Conservation (phyloP, 2,329 filamentous ascomycete genomes). For the Zymoseptoria tritici region DNA sequence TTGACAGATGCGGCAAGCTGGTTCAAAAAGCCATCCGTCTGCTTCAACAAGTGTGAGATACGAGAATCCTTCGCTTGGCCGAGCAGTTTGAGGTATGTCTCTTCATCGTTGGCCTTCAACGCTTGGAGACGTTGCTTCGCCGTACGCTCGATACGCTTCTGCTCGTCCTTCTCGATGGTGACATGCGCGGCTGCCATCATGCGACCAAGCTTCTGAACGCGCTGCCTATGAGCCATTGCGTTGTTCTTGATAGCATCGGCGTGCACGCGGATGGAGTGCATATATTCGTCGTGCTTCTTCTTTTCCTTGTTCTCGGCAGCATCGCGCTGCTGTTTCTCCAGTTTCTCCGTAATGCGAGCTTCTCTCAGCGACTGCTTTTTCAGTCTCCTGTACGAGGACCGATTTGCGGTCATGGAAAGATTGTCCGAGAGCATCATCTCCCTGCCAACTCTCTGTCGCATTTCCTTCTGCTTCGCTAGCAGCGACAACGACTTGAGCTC, state of each 20-base stretch:
- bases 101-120: slow-evolving; percentile 97
- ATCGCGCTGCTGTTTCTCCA: slow-evolving; percentile 97
- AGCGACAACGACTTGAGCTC: slow-evolving; percentile 88
- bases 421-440: slow-evolving; percentile 96
- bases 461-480: slow-evolving; percentile 77
- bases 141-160: slow-evolving; percentile 94
- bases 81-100: slow-evolving; percentile 94
- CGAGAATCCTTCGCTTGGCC: slow-evolving; percentile 98
- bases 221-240: slow-evolving; percentile 60
- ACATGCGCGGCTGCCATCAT: slow-evolving; percentile 86
- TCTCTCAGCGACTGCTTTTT: slow-evolving; percentile 97
- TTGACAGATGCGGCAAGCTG: slow-evolving; percentile 93
- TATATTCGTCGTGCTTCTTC: slow-evolving; percentile 91
- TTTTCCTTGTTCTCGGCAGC: slow-evolving; percentile 93
- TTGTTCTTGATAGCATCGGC: slow-evolving; percentile 67
- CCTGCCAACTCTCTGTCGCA: slow-evolving; percentile 79
- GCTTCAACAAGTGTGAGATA: slow-evolving; percentile 93
- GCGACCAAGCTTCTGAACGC: slow-evolving; percentile 77
- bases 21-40: slow-evolving; percentile 95
- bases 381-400: slow-evolving; percentile 79
- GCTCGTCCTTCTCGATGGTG: slow-evolving; percentile 97
- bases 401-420: slow-evolving; percentile 92
- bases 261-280: slow-evolving; percentile 78
- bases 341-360: slow-evolving; percentile 93
- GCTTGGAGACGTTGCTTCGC: slow-evolving; percentile 99